Percentiles rank a stretch among this genome's conserved stretches.
These are phyloP conservation scores for Verbascum thapsus DNA, from an alignment of 257 asterid species.

Conservation along the genomic window DNA sequence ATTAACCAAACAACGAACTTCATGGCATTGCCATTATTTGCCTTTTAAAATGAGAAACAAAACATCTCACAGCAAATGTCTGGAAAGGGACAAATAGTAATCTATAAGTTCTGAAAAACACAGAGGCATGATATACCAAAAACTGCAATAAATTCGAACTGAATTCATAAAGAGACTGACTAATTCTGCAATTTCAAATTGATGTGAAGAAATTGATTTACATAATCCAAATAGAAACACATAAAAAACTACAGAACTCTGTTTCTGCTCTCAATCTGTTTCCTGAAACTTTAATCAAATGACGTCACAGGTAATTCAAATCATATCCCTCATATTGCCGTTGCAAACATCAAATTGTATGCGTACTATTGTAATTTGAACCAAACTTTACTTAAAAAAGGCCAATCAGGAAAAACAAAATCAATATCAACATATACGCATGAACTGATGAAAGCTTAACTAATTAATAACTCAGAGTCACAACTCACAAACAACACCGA, in stretches of 20 bases:
- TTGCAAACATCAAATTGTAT: neutral
- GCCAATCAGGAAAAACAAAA: slow-evolving; percentile 7
- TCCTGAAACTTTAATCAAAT: slow-evolving; percentile 9
- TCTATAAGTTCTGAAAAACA: neutral
- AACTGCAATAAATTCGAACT: neutral
- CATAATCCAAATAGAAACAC: neutral
- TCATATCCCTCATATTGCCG: slow-evolving; percentile 3
- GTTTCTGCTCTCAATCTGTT: slow-evolving; percentile 10
- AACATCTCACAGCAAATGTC: too few relatives aligned
- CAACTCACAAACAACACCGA: neutral
- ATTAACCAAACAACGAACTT: slow-evolving; percentile 2
- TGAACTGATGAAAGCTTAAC: neutral
- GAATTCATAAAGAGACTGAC: neutral
- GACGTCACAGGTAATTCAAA: slow-evolving; percentile 25
- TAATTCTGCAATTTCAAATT: neutral
- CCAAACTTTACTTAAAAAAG: slow-evolving; percentile 16
- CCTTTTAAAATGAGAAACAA: neutral
- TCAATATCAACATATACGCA: slow-evolving; percentile 18
- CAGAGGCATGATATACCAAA: neutral
- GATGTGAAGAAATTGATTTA: slow-evolving; percentile 5
- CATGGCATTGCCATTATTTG: neutral
- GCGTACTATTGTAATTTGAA: neutral
- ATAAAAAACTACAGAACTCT: slow-evolving; percentile 4
- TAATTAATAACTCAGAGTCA: too few relatives aligned
- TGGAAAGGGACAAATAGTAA: neutral